Percentiles rank a stretch among this genome's conserved stretches.
phyloP scores from a whole-genome alignment of 106 monocot genomes.

The Amphibolis antarctica region DNA sequence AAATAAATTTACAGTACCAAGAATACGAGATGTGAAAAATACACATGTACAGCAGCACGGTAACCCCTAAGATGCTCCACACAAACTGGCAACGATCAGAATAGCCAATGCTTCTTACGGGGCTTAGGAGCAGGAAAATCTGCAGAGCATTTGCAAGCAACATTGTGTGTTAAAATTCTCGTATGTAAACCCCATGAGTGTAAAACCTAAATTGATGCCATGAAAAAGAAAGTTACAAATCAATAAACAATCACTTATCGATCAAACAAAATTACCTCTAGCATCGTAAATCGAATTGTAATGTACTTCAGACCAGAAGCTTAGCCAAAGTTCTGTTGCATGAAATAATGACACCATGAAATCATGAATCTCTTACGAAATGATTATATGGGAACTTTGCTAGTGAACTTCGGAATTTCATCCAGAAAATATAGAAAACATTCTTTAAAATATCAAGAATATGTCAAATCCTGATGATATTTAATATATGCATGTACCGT shows the following conservation, averaged over 20 bases:
- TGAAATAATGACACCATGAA: background rate
- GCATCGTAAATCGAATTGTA: conserved; percentile 28
- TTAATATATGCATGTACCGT: background rate
- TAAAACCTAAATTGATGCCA: background rate
- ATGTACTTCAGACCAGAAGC: conserved; percentile 48
- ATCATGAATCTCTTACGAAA: background rate
- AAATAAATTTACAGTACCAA: background rate
- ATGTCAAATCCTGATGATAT: no score
- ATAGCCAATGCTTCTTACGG: conserved; percentile 11
- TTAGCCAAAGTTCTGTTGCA: conserved; percentile 36
- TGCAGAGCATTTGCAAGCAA: background rate
- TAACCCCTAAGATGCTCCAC: background rate
- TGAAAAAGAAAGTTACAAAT: background rate
- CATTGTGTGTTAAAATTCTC: background rate
- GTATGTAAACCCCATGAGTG: background rate
- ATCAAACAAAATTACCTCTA: background rate
- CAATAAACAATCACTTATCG: background rate
- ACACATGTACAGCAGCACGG: background rate
- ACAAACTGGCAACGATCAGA: background rate
- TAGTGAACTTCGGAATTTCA: no score
- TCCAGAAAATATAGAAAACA: no score
- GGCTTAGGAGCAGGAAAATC: background rate
- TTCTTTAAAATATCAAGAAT: no score
- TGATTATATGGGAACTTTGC: no score
- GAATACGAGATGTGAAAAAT: conserved; percentile 4